Conservation (phyloP, 192 early-diverging fungal genomes). For the Backusella sp. region DNA sequence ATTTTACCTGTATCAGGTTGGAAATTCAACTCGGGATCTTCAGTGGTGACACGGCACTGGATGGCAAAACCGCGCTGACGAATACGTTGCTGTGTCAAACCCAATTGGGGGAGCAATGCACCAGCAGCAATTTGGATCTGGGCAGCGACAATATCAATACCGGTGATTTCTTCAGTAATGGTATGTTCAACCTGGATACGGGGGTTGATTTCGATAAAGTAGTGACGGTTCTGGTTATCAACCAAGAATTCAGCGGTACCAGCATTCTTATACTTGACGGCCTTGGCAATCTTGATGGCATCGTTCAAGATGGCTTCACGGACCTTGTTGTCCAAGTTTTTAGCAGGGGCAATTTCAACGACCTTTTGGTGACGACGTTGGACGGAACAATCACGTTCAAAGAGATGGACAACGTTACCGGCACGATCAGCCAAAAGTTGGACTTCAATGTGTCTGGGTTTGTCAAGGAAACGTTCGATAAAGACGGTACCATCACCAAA, state of each 20-base stretch:
- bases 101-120: constrained; percentile 71
- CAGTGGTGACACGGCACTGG: constrained; percentile 96
- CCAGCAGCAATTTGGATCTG: constrained; percentile 97
- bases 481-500: constrained; percentile 98
- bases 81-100: constrained; percentile 80
- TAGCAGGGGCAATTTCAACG: constrained; percentile 87
- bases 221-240: constrained; percentile 81
- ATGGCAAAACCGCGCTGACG: constrained; percentile 84
- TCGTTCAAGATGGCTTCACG: constrained; percentile 82
- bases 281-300: constrained; percentile 89
- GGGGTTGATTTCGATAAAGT: constrained; percentile 99
- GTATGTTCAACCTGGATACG: constrained; percentile 99
- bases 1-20: constrained; percentile 96
- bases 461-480: constrained; percentile 90
- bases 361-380: constrained; percentile 98
- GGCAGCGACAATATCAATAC: constrained; percentile 89
- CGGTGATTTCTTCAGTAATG: constrained; percentile 96
- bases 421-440: constrained; percentile 86
- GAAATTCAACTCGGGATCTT: constrained; percentile 91
- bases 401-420: constrained; percentile 89
- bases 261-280: constrained; percentile 90
- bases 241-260: constrained; percentile 98
- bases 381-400: constrained; percentile 96
- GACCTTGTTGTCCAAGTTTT: constrained; percentile 61
- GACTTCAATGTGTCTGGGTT: constrained; percentile 95